These are phyloP conservation scores for Rhynchosporium secalis DNA, from an alignment of 2,329 filamentous ascomycete genomes.

Conservation along the genomic window DNA sequence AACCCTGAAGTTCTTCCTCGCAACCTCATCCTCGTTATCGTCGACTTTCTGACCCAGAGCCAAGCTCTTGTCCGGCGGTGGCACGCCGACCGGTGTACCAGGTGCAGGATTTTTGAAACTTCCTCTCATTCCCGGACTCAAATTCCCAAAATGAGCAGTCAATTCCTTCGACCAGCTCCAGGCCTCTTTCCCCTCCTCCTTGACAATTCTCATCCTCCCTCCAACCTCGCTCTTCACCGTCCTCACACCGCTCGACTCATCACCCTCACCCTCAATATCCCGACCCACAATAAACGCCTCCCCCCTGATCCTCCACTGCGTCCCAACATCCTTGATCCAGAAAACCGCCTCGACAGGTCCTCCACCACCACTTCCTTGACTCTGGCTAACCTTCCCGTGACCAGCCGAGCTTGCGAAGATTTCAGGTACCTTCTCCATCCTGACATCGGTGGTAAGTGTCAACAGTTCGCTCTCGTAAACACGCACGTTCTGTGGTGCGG, in stretches of 20 bases:
- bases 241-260: conserved; percentile 50
- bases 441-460: conserved; percentile 82
- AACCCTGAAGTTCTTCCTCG: conserved; percentile 70
- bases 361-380: conserved; percentile 60
- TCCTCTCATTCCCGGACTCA: conserved; percentile 77
- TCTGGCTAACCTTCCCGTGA: conserved; percentile 45
- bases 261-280: conserved; percentile 58
- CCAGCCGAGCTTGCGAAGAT: conserved; percentile 56
- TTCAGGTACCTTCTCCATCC: conserved; percentile 82
- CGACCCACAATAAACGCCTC: conserved; percentile 71
- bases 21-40: conserved; percentile 59
- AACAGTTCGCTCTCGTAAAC: conserved; percentile 75
- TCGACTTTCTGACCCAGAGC: conserved; percentile 62
- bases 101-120: conserved; percentile 69
- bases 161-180: conserved; percentile 79
- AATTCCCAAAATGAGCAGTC: conserved; percentile 86
- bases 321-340: conserved; percentile 70
- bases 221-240: conserved; percentile 61
- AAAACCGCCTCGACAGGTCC: conserved; percentile 79
- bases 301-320: conserved; percentile 85
- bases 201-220: conserved; percentile 60
- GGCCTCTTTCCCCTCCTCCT: conserved; percentile 35
- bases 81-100: conserved; percentile 58
- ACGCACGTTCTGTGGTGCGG: conserved; percentile 68
- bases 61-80: conserved; percentile 46